Evolutionary conservation across 2,329 filamentous ascomycete genomes (phyloP).

Genomic region (Pseudocercospora fijiensis): DNA sequence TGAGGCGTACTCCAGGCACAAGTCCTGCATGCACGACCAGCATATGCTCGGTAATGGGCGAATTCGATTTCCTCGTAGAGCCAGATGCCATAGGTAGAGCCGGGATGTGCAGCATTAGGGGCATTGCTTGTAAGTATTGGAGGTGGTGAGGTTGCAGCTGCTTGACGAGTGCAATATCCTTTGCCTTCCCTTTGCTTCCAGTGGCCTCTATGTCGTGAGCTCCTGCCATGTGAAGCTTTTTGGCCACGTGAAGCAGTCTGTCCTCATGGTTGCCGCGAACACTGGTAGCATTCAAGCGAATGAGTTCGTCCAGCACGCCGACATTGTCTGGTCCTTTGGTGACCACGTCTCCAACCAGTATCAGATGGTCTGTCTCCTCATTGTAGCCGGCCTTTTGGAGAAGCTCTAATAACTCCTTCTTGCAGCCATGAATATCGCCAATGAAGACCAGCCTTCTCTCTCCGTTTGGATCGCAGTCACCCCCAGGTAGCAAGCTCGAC

Average conservation of each 20-base stretch:
- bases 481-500: constrained; percentile 36
- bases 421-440: constrained; percentile 91
- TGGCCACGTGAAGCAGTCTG: constrained; percentile 61
- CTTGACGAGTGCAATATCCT: constrained; percentile 33
- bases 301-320: constrained; percentile 74
- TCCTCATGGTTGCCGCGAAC: constrained; percentile 96
- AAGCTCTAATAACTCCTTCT: constrained; percentile 60
- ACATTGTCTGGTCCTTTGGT: constrained; percentile 82
- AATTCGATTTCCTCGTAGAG: constrained; percentile 37
- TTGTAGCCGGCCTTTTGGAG: constrained; percentile 67
- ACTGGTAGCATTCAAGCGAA: constrained; percentile 70
- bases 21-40: constrained; percentile 83
- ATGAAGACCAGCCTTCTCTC: constrained; percentile 71
- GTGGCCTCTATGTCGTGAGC: constrained; percentile 7
- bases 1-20: constrained; percentile 69
- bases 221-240: constrained; percentile 13
- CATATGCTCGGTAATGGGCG: constrained; percentile 62
- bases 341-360: constrained; percentile 76
- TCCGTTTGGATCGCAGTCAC: constrained; percentile 36
- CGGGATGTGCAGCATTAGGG: constrained; percentile 40
- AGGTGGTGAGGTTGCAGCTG: constrained; percentile 35
- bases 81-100: constrained; percentile 30
- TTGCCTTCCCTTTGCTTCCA: constrained; percentile 29
- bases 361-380: constrained; percentile 65
- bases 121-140: constrained; percentile 37